These are phyloP conservation scores for Cadophora gregata DNA, from an alignment of 2,329 filamentous ascomycete species.

Conservation along the genomic window DNA sequence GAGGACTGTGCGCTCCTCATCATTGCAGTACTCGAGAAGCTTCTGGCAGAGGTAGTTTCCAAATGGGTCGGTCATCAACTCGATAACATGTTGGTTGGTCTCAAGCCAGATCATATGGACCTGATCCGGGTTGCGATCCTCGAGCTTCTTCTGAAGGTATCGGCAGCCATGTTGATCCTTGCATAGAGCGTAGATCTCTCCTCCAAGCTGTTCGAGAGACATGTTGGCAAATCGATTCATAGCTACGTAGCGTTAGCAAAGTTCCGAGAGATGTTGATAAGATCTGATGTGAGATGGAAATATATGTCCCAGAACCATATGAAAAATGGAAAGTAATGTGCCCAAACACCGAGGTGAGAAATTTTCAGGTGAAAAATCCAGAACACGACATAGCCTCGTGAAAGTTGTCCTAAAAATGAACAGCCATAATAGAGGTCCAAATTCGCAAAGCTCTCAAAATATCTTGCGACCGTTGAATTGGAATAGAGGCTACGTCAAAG, in stretches of 20 bases:
- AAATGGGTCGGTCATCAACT: slow-evolving; percentile 98
- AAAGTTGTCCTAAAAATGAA: background rate
- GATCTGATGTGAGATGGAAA: background rate
- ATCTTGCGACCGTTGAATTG: background rate
- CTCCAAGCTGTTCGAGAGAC: slow-evolving; percentile 78
- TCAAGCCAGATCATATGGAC: slow-evolving; percentile 94
- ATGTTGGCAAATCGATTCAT: slow-evolving; percentile 86
- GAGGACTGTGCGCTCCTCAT: slow-evolving; percentile 90
- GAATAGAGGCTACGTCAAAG: background rate
- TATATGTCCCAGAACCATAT: background rate
- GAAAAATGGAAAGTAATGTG: background rate
- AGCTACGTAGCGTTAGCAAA: slow-evolving; percentile 47
- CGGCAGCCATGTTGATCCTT: slow-evolving; percentile 98
- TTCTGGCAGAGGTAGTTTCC: slow-evolving; percentile 99
- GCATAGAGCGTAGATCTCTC: slow-evolving; percentile 88
- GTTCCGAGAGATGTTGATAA: background rate
- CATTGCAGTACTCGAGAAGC: slow-evolving; percentile 91
- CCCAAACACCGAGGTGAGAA: background rate
- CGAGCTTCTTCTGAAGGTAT: slow-evolving; percentile 95
- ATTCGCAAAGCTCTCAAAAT: background rate
- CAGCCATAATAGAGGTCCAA: background rate
- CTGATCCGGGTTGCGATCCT: slow-evolving; percentile 83
- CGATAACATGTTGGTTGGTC: slow-evolving; percentile 90
- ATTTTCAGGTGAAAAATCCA: background rate
- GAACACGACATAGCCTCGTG: background rate